Evolutionary conservation across 2,329 filamentous ascomycete species (phyloP), one percentile per base, ranked within the genome.

Genomic region (Talaromyces marneffei): DNA sequence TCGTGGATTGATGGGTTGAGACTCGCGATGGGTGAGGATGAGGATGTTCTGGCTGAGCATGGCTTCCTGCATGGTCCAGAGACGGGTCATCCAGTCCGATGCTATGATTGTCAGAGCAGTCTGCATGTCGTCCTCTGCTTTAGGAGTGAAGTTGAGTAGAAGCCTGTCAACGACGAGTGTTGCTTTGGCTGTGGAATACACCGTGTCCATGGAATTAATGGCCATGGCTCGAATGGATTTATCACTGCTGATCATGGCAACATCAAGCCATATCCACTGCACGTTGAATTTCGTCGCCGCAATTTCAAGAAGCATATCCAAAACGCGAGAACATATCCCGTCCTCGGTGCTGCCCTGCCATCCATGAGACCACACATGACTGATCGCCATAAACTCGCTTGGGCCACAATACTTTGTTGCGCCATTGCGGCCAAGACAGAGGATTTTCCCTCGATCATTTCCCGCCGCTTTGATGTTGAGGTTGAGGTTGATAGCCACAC

Each of bases 11-110:
- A 50, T 50, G 1, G 27, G 8, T 10, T 4, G 7, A 2, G 9
- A 33, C 7, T 29, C 27, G 16, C 46, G 46, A 3, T n/a, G n/a
- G 7, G 46, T 50, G 1, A 50, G 8, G 46, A 50, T 50, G 25
- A 50, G 16, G 16, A 50, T 25, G 27, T 50, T 50, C 4, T 6
- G 25, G 9, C 46, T 50, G 27, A 50, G 27, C 46, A 50, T 50
- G 46, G 46, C 46, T 50, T 50, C 46, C 31, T 50, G 46, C 46
- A 50, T 50, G 46, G 46, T 50, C 46, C 27, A 33, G n/a, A 50
- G 46, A 50, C 46, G 46, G 27, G 27, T 50, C 46, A 50, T 50
- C 46, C 46, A 50, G 46, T 50, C 46, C 5, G 16, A 50, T 50
- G 46, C 46, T 14, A n/a, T 50, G 16, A 50, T 50, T 50, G 27